Base-by-base conservation (phyloP, 225 moss, liverwort and hornwort species). In the Sphagnum contortum region DNA sequence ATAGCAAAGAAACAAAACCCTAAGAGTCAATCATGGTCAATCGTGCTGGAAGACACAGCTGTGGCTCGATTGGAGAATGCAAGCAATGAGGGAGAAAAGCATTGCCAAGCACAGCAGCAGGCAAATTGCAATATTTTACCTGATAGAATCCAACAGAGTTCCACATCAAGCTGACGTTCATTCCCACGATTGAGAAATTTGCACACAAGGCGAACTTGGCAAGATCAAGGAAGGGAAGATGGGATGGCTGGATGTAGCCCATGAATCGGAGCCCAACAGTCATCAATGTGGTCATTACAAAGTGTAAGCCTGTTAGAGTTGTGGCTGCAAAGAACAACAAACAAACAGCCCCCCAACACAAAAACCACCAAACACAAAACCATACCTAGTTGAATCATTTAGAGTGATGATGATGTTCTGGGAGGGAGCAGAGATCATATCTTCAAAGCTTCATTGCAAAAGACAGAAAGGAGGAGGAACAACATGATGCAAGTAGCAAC, bases 91-190 rank as follows among this genome's bases (percentile, higher is more conserved):
- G 29, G 29, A 5, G 59, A 60, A 13, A n/a, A 6, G 8, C 59
- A 13, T 12, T 6, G 8, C 45, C 6, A 60, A n/a, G 52, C 5
- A 53, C 9, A 47, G 50, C 47, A 52, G 9, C 52, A 52, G 52
- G 52, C 9, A 9, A 9, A 9, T 52, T 48, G 65, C 47, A 48
- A 63, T 29, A 29, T 29, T 29, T 29, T 29, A 89, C 89, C 83
- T 89, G 89, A 69, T 92, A 92, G 75, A 92, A 92, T 0, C 84
- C 89, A 14, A 89, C 80, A 5, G 81, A 92, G 72, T 87, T 92
- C n/a, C 89, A 68, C 89, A 89, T 87, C 47, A 92, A 87, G 57
- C 87, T 89, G 2, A 92, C 62, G 57, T 89, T 92, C 92, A 92
- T 92, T 59, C 81, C 89, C 44, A 92, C 89, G 29, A 89, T 87